A percentile compares a stretch with the other conserved stretches of the same genome.
These are phyloP conservation scores for Canavalia ensiformis DNA, from an alignment of 306 rosid genomes.

Conservation along the genomic window DNA sequence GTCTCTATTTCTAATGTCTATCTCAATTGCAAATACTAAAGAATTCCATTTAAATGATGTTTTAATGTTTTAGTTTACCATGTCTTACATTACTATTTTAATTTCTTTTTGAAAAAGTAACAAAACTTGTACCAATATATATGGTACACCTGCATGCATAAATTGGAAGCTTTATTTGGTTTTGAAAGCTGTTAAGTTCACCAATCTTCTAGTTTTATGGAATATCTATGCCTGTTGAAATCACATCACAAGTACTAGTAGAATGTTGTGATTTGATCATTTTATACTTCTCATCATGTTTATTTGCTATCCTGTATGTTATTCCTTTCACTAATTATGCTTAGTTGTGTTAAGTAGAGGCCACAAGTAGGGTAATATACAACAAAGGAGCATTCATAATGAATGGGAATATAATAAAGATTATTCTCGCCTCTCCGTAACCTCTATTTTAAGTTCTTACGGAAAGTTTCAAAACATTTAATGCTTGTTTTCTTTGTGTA, in stretches of 20 bases:
- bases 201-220: conserved; percentile 12
- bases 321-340: conserved; percentile 31
- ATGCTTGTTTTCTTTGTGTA: conserved; percentile 4
- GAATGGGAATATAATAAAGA: conserved; percentile 2
- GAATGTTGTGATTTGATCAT: conserved; percentile 35
- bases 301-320: conserved; percentile 28
- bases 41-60: conserved; percentile 26
- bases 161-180: conserved; percentile 40
- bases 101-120: not conserved
- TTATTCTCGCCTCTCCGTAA: conserved; percentile 10
- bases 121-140: conserved; percentile 26
- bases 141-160: conserved; percentile 23
- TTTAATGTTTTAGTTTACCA: conserved; percentile 37
- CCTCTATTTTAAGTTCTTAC: conserved; percentile 14
- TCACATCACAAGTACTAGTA: conserved; percentile 37
- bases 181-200: conserved; percentile 34
- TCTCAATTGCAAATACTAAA: conserved; percentile 31
- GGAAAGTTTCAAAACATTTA: conserved; percentile 33
- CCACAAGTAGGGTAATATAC: conserved; percentile 23
- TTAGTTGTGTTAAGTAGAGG: conserved; percentile 40
- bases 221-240: conserved; percentile 34
- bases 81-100: conserved; percentile 29
- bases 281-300: conserved; percentile 30
- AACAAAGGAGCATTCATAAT: conserved; percentile 31
- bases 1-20: conserved; percentile 38